Base-by-base conservation (phyloP, 768 basidiomycete species). In the Rossbeevera mucosa region DNA sequence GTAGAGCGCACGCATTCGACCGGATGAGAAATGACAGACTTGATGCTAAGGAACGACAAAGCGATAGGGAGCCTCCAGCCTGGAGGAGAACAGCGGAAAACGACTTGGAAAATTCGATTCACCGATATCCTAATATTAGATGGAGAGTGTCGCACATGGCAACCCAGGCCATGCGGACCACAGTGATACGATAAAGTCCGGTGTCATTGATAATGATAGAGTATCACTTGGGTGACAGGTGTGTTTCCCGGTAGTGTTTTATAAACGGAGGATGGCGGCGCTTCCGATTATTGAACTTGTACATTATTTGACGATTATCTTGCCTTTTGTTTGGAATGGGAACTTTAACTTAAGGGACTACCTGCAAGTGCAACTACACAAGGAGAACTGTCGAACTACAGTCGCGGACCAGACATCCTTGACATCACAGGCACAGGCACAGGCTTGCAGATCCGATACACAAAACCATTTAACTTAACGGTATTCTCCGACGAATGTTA, bases 1-100 rank as follows among this genome's bases (percentile, higher is more conserved):
- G 44, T 25, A 46, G 44, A 56, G 33, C 31, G 46, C 20, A 29
- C 25, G 45, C 64, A 63, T 55, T 7, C n/a, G 48, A 45, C 36
- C 14, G 20, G 40, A 30, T 29, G 22, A 48, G 42, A 44, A 55
- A 52, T 14, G 48, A 54, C 29, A 36, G 50, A 44, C 25, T 52
- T 44, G 29, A 18, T 22, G 31, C 20, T 11, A 47, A 33, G 31
- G 52, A 44, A 42, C 11, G 41, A 41, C 25, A 14, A 20, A 38
- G 36, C 3, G 6, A 36, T 33, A 13, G 31, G 24, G 28, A 30
- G 22, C 40, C 25, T 22, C 26, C 16, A 30, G 22, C 21, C 12
- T 22, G 40, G 30, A 16, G 21, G 26, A 41, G 30, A 29, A 16
- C 25, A 21, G 29, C 20, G 42, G 30, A 20, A 53, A 24, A 25